phyloP scores from a whole-genome alignment of 179 eudicot species.

The Beta macrorhiza region DNA sequence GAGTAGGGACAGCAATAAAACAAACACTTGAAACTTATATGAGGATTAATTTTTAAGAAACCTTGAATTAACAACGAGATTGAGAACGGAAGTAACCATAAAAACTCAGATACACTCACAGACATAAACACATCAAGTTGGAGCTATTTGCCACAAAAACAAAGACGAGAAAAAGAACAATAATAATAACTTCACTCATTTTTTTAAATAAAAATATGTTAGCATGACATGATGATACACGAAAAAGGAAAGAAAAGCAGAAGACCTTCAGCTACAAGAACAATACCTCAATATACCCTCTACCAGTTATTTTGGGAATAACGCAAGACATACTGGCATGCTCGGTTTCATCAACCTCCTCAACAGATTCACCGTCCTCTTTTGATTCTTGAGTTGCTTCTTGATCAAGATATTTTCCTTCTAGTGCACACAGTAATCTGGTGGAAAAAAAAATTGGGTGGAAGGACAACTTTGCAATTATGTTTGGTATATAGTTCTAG shows the following conservation, averaged over 20 bases:
- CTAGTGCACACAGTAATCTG: constrained; percentile 54
- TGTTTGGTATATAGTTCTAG: neutral
- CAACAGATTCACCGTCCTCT: constrained; percentile 22
- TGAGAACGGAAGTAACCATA: neutral
- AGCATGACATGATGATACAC: neutral
- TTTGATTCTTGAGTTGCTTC: constrained; percentile 29
- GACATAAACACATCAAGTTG: neutral
- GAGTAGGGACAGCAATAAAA: no score
- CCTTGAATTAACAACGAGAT: neutral
- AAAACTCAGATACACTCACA: neutral
- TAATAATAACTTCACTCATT: neutral
- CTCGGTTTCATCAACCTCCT: constrained; percentile 34
- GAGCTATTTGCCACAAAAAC: no score
- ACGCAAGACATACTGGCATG: constrained; percentile 41
- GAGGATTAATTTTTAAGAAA: neutral
- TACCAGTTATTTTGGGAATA: constrained; percentile 45
- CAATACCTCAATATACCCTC: constrained; percentile 56
- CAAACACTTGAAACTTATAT: neutral
- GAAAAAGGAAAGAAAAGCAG: neutral
- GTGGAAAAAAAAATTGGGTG: neutral
- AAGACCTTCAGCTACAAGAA: neutral
- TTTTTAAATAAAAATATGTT: neutral
- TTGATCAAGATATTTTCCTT: constrained; percentile 47
- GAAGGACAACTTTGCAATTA: neutral
- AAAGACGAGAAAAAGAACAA: neutral